phyloP scores from a whole-genome alignment of 2,329 filamentous ascomycete genomes.

The Colletotrichum sp. region DNA sequence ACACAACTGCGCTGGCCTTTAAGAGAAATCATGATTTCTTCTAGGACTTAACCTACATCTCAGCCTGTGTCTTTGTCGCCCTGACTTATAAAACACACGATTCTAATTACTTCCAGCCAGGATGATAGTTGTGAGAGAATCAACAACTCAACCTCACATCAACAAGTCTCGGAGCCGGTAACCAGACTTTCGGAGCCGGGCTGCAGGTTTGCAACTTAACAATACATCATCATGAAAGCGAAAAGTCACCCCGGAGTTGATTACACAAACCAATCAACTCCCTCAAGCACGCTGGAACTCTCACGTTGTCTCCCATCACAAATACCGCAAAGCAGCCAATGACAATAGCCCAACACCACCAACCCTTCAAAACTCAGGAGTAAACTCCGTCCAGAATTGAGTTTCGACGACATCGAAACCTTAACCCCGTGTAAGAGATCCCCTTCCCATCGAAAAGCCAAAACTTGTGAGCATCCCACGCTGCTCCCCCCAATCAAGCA shows the following conservation, averaged over 20 bases:
- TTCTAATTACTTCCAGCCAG: fast-evolving
- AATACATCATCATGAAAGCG: not conserved
- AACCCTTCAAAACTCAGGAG: not conserved
- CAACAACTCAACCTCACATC: not conserved
- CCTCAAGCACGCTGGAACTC: not conserved
- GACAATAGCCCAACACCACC: not conserved
- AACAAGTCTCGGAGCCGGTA: not conserved
- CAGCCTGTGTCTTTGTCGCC: fast-evolving
- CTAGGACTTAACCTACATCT: fast-evolving
- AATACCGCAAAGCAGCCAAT: not conserved
- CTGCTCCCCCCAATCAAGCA: not conserved
- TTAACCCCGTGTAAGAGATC: not conserved
- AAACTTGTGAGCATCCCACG: not conserved
- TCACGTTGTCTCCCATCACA: not conserved
- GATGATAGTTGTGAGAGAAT: fast-evolving
- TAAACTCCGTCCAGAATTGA: not conserved
- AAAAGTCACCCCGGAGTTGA: not conserved
- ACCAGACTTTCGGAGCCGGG: not conserved
- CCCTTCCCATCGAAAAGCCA: not conserved
- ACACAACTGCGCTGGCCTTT: fast-evolving
- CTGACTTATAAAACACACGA: fast-evolving
- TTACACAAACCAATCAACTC: not conserved
- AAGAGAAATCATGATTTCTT: not conserved
- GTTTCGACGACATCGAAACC: not conserved
- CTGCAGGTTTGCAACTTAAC: not conserved